Base-by-base conservation (phyloP, 768 basidiomycete genomes). In the Exsudoporus frostii region DNA sequence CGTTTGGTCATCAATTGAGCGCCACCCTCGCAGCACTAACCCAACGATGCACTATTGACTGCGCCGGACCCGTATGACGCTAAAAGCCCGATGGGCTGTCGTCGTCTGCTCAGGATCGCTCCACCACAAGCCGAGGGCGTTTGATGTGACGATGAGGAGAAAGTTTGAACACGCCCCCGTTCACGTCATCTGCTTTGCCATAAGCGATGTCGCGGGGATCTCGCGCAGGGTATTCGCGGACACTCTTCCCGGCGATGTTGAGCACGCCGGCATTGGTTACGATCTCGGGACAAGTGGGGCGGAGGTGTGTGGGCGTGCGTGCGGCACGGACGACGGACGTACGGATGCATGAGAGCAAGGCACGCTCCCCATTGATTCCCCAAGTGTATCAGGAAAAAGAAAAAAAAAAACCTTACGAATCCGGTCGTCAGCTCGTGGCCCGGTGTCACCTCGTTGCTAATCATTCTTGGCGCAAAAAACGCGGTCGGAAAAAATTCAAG, bases 191-290 rank as follows among this genome's bases (percentile, higher is more conserved):
- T 17, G 15, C 15, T 17, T 40, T 59, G n/a, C 59, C 49, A 39
- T 61, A 61, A 51, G 15, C 45, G 54, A 45, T 4, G 8, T 53
- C 60, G 59, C 59, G 54, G 55, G 59, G 54, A 61, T 60, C 59
- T 56, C 48, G 54, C 46, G 46, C 56, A 38, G 7, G 5, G 37
- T 15, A 17, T 44, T 56, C 57, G 56, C 50, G 56, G 57, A 48
- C 19, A 27, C 19, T 30, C 24, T n/a, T n/a, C 27, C 43, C 27
- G 43, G 44, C 22, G 39, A 39, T 30, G 39, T 47, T n/a, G 45
- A n/a, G 36, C 25, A 46, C 37, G 51, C 40, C 41, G 41, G 41
- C 41, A 17, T 27, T 42, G 19, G 19, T 46, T 39, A 19, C n/a
- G 42, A 44, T 58, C 34, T 33, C 45, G 44, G 27, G 33, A 20